Base-by-base conservation (phyloP, 1,139 yeast species). In the Saccharomyces hybrid region DNA sequence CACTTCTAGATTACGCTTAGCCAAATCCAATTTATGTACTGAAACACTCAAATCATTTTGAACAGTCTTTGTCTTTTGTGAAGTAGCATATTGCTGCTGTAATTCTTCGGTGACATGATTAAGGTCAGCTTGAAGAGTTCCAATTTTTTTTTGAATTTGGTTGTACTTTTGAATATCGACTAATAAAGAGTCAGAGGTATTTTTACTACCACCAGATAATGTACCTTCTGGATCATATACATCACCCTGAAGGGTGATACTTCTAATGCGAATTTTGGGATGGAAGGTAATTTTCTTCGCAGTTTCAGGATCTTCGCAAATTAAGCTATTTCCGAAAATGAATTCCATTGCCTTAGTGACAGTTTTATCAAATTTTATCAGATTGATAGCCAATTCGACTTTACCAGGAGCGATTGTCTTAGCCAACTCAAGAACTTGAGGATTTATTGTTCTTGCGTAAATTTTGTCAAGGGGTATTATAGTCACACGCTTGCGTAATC, bases 201-300 rank as follows among this genome's bases (percentile, higher is more conserved):
- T 82, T 61, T 93, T 79, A 25, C 95, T 84, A n/a, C 99, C 99
- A 52, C 99, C 99, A 1, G 97, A 88, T 46, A 95, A 75, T 25
- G 96, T 89, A 13, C 99, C 99, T 62, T 86, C 90, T 0, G 99
- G 99, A 68, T 95, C 99, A 72, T 91, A 95, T 11, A 86, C 80
- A 70, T 93, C 99, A 50, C 99, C 99, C 52, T 91, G 95, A 47
- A 88, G 70, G 0, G 99, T 95, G 13, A 95, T 91, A n/a, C 96
- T 86, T 64, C 93, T 82, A 0, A 91, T 78, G 59, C 88, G 78
- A n/a, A 93, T 83, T 56, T 81, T 78, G 0, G 93, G 95, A 68
- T 91, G 84, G 70, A 91, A 95, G 0, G 99, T 90, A 3, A 93
- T 86, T 50, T 78, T 75, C 63, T 91, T 87, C 1, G 99, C 99